A percentile compares a stretch with the other conserved stretches of the same genome.
phyloP scores from a whole-genome alignment of 192 early-diverging fungal species.

The Chytriomyces confervae region DNA sequence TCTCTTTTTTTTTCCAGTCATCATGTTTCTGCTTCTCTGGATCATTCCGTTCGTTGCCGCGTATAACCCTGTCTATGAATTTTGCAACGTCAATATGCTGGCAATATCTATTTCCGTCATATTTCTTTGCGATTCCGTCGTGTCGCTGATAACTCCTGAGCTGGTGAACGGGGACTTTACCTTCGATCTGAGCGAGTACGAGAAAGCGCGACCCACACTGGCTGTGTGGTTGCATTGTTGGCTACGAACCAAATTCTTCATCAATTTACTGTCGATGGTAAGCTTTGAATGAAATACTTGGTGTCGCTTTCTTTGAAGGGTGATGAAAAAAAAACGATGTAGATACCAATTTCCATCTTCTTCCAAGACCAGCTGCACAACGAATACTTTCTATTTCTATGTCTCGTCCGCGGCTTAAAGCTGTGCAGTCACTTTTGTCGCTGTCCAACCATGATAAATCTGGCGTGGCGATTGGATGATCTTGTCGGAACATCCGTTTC shows the following conservation, averaged over 20 bases:
- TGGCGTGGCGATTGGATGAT: not conserved
- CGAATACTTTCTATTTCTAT: not conserved
- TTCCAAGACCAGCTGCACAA: not conserved
- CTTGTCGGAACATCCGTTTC: not conserved
- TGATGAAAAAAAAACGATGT: not conserved
- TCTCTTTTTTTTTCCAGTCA: not conserved
- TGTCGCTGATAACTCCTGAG: not conserved
- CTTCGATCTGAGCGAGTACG: not conserved
- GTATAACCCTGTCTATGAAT: not conserved
- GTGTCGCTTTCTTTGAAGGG: no score
- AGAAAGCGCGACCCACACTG: not conserved
- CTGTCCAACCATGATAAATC: not conserved
- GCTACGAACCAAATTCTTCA: no score
- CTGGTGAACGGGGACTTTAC: not conserved
- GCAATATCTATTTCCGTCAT: not conserved
- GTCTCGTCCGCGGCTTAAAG: not conserved
- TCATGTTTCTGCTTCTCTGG: slow-evolving; percentile 1
- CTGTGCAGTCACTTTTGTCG: not conserved
- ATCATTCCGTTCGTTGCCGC: slow-evolving; percentile 4
- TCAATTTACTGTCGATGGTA: no score
- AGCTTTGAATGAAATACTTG: no score
- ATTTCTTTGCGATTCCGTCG: not conserved
- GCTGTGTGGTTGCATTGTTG: not conserved
- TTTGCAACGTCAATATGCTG: no score
- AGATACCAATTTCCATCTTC: no score